These are phyloP conservation scores for Malus asiatica DNA, from an alignment of 306 rosid species.

Conservation along the genomic window DNA sequence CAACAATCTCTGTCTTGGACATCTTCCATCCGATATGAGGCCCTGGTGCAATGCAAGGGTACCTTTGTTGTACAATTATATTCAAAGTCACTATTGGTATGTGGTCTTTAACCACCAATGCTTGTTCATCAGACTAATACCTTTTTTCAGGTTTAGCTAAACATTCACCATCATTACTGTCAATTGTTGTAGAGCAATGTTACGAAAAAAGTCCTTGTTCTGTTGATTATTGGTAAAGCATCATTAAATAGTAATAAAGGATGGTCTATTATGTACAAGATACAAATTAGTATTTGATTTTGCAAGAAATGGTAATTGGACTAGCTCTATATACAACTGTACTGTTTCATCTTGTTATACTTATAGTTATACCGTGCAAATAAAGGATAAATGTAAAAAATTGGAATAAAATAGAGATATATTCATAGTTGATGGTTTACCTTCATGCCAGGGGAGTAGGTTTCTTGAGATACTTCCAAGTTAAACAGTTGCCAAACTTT, in stretches of 20 bases:
- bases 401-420: neutral
- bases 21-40: slow-evolving; percentile 43
- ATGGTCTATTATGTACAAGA: too few relatives aligned
- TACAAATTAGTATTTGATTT: too few relatives aligned
- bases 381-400: neutral
- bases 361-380: too few relatives aligned
- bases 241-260: too few relatives aligned
- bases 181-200: too few relatives aligned
- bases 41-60: slow-evolving; percentile 94
- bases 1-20: slow-evolving; percentile 61
- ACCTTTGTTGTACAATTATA: slow-evolving; percentile 72
- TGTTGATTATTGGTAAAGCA: too few relatives aligned
- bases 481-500: slow-evolving; percentile 87
- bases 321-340: too few relatives aligned
- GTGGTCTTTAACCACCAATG: slow-evolving; percentile 13
- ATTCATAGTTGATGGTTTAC: slow-evolving; percentile 14
- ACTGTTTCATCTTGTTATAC: too few relatives aligned
- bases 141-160: neutral
- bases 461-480: slow-evolving; percentile 76
- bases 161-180: too few relatives aligned
- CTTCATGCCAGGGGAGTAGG: slow-evolving; percentile 76
- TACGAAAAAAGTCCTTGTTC: too few relatives aligned
- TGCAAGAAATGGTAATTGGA: too few relatives aligned
- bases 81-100: slow-evolving; percentile 87
- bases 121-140: neutral